Percentiles rank a stretch among this genome's conserved stretches.
phyloP scores from a whole-genome alignment of 2,329 filamentous ascomycete species.

The Aspergillus sp. region DNA sequence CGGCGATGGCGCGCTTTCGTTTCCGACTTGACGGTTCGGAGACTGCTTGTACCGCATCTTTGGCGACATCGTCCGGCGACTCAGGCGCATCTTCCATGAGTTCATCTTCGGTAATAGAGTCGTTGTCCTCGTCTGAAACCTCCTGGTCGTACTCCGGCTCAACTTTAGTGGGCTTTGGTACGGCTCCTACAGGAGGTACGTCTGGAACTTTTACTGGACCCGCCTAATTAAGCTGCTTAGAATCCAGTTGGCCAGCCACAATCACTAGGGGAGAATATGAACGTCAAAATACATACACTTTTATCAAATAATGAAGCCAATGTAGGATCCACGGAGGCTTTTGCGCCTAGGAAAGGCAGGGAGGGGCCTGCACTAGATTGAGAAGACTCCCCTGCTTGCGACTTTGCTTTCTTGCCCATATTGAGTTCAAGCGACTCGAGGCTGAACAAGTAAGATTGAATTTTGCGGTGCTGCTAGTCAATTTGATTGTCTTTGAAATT shows the following conservation, averaged over 20 bases:
- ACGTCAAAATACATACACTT: constrained; percentile 62
- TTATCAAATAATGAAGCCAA: constrained; percentile 72
- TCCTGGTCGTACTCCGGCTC: constrained; percentile 29
- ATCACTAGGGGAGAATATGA: background rate
- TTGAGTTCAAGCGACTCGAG: constrained; percentile 9
- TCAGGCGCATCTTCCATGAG: constrained; percentile 50
- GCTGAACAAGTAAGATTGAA: background rate
- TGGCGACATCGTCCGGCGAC: constrained; percentile 52
- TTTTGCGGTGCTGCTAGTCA: background rate
- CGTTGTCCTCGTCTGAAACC: constrained; percentile 33
- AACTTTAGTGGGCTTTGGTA: constrained; percentile 24
- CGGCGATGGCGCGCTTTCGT: constrained; percentile 58
- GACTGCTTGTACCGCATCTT: constrained; percentile 44
- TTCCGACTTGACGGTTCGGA: constrained; percentile 47
- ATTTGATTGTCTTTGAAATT: background rate
- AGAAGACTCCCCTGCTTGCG: constrained; percentile 27
- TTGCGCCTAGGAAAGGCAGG: constrained; percentile 57
- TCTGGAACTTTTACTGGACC: constrained; percentile 47
- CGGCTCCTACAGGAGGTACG: constrained; percentile 19
- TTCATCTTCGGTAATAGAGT: constrained; percentile 39
- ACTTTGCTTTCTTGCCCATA: constrained; percentile 44
- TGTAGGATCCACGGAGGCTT: constrained; percentile 69
- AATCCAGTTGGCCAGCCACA: constrained; percentile 12
- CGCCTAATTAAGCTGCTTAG: constrained; percentile 32
- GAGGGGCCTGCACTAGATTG: constrained; percentile 22